A percentile compares a stretch with the other conserved stretches of the same genome.
Evolutionary conservation across 148 eudicot species (phyloP).

Genomic region (Limonium bicolor): DNA sequence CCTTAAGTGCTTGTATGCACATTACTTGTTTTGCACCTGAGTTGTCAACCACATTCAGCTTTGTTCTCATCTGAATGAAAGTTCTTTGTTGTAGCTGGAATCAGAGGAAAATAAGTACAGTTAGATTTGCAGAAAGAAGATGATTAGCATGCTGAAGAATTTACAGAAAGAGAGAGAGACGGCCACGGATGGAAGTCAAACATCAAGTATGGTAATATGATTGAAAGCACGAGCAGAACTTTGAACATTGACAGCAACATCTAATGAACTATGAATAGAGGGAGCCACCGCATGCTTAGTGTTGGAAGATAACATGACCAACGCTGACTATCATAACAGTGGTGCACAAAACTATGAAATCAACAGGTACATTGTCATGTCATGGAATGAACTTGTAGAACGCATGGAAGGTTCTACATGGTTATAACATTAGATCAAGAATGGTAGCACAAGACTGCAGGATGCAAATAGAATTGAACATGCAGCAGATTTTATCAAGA

Average conservation of each 20-base stretch:
- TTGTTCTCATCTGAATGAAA: slow-evolving; percentile 85
- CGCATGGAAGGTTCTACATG: too few relatives aligned
- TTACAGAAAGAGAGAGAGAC: neutral
- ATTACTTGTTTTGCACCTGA: slow-evolving; percentile 76
- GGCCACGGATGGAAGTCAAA: neutral
- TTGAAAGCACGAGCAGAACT: neutral
- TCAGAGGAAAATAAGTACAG: neutral
- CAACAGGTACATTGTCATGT: too few relatives aligned
- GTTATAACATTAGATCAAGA: too few relatives aligned
- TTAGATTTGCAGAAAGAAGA: neutral
- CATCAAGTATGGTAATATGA: neutral
- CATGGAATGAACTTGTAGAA: too few relatives aligned
- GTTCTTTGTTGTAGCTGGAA: slow-evolving; percentile 48
- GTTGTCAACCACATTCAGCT: slow-evolving; percentile 78
- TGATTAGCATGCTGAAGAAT: neutral
- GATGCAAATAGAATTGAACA: neutral
- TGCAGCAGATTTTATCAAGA: neutral
- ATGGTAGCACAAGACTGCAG: too few relatives aligned
- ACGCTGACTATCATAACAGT: too few relatives aligned
- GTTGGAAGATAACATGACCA: too few relatives aligned
- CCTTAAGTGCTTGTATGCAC: slow-evolving; percentile 84
- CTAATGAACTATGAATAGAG: neutral
- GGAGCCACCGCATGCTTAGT: neutral
- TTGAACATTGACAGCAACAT: neutral
- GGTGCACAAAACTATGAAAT: too few relatives aligned